Percentiles rank a stretch among this genome's conserved stretches.
Conservation (phyloP, 495 filamentous ascomycete genomes). For the Tuber indicum region DNA sequence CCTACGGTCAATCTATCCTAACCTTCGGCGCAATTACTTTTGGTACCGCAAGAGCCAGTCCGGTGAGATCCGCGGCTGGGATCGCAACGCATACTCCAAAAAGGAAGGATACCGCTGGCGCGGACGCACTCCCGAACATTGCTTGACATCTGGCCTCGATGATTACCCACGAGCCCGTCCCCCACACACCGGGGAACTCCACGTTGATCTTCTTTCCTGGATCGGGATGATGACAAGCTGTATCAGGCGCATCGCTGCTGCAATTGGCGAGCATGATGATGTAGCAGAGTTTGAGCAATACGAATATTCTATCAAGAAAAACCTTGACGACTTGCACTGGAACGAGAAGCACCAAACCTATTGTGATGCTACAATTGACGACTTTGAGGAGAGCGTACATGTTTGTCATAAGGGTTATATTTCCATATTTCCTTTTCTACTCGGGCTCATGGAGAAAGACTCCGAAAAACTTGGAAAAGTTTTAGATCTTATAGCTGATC, state of each 20-base stretch:
- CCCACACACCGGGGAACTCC: slow-evolving; percentile 95
- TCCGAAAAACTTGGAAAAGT: slow-evolving; percentile 64
- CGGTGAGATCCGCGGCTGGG: slow-evolving; percentile 85
- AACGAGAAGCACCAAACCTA: slow-evolving; percentile 67
- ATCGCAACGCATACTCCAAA: slow-evolving; percentile 73
- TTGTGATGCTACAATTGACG: slow-evolving; percentile 94
- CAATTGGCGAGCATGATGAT: slow-evolving; percentile 67
- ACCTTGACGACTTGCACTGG: slow-evolving; percentile 95
- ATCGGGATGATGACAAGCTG: slow-evolving; percentile 87
- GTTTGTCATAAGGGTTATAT: slow-evolving; percentile 98
- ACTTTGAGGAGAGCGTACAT: slow-evolving; percentile 79
- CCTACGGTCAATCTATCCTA: slow-evolving; percentile 78
- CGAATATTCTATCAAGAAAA: slow-evolving; percentile 71
- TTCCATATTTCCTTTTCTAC: slow-evolving; percentile 86
- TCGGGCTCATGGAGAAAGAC: slow-evolving; percentile 66
- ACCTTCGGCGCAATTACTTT: slow-evolving; percentile 79
- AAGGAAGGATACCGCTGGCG: slow-evolving; percentile 96
- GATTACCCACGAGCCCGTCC: slow-evolving; percentile 93
- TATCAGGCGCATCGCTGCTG: slow-evolving; percentile 67
- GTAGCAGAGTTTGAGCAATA: slow-evolving; percentile 62
- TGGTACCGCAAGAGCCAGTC: slow-evolving; percentile 92
- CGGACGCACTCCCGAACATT: slow-evolving; percentile 76
- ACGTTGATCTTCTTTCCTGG: slow-evolving; percentile 92
- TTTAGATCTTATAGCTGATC: slow-evolving; percentile 69
- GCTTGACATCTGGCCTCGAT: slow-evolving; percentile 87